Conservation (phyloP, 2,329 filamentous ascomycete genomes). For the Calycina marina region DNA sequence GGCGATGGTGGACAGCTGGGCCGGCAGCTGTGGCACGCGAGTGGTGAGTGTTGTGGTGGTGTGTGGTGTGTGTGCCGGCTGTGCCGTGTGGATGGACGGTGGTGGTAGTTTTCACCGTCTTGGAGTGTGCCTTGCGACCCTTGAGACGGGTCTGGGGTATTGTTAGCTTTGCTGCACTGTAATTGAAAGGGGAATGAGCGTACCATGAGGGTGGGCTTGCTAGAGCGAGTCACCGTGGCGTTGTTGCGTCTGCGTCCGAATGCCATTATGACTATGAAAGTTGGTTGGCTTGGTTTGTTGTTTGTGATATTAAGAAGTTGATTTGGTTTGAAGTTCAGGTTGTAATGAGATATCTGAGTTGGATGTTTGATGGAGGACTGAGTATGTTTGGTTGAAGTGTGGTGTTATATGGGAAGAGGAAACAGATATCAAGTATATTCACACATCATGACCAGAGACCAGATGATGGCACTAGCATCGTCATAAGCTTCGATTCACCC, state of each 20-base stretch:
- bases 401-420: no score
- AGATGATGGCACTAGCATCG: no score
- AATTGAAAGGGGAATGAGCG: no score
- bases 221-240: slow-evolving; percentile 23
- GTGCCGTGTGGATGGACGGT: slow-evolving; percentile 10
- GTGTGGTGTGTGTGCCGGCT: slow-evolving; percentile 16
- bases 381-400: no score
- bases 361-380: no score
- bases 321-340: neutral
- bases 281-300: slow-evolving; percentile 3
- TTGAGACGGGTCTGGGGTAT: slow-evolving; percentile 38
- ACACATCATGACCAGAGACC: no score
- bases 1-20: slow-evolving; percentile 46
- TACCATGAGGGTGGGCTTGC: slow-evolving; percentile 37
- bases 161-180: no score
- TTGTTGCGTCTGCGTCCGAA: slow-evolving; percentile 20
- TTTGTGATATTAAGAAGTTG: neutral
- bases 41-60: slow-evolving; percentile 2
- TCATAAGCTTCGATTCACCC: no score
- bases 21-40: slow-evolving; percentile 21
- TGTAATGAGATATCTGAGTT: no score
- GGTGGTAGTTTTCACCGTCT: slow-evolving; percentile 19
- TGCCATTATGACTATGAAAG: slow-evolving; percentile 7
- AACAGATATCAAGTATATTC: no score
- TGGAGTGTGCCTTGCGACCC: slow-evolving; percentile 24